A percentile compares a stretch with the other conserved stretches of the same genome.
phyloP scores from a whole-genome alignment of 345 rosid genomes.

The Rhodomyrtus tomentosa region DNA sequence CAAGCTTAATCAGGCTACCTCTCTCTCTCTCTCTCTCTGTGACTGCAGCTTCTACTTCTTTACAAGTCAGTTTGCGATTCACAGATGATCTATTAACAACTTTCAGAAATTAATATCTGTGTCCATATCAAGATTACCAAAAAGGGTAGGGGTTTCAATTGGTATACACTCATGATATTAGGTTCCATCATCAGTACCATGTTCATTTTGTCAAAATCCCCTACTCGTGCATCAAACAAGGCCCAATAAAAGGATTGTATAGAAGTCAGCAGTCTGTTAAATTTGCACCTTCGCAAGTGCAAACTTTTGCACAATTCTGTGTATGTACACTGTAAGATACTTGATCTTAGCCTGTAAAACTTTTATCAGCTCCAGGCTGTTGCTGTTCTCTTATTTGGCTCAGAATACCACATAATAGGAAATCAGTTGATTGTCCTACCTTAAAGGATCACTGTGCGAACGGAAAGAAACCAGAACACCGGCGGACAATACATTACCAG shows the following conservation, averaged over 20 bases:
- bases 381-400: neutral
- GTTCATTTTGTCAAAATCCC: neutral
- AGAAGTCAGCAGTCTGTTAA: neutral
- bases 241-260: neutral
- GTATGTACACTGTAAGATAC: neutral
- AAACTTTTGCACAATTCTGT: neutral
- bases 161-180: neutral
- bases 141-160: neutral
- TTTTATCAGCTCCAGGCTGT: neutral
- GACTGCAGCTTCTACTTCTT: neutral
- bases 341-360: neutral
- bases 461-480: neutral
- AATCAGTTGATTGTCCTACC: neutral
- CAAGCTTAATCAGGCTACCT: neutral
- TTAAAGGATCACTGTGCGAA: neutral
- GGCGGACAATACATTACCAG: neutral
- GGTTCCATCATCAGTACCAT: neutral
- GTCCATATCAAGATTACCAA: neutral
- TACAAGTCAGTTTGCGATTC: neutral
- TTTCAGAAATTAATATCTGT: neutral
- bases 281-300: neutral
- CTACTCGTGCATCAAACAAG: neutral
- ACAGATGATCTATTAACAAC: neutral
- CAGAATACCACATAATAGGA: neutral
- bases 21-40: neutral